These are phyloP conservation scores for Ilyonectria robusta DNA, from an alignment of 2,329 filamentous ascomycete species.

Conservation along the genomic window DNA sequence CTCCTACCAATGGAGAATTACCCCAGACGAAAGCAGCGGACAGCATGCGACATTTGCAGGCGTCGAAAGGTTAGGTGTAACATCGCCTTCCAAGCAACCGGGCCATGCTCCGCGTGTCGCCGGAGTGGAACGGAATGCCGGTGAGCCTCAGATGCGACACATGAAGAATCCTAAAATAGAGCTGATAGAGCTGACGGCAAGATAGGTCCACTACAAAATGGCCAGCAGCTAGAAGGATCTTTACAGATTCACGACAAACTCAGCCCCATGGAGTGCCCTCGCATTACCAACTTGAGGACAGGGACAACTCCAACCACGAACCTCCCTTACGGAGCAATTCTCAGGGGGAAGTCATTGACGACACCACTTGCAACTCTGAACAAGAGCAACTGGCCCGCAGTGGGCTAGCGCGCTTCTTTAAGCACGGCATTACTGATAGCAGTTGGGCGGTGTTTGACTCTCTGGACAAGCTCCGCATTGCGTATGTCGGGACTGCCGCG, in stretches of 20 bases:
- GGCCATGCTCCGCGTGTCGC: constrained; percentile 13
- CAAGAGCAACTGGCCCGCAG: constrained; percentile 42
- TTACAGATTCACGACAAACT: neutral
- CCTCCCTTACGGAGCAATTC: constrained; percentile 1
- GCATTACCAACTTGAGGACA: neutral
- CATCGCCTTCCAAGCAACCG: constrained; percentile 5
- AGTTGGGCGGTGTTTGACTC: constrained; percentile 45
- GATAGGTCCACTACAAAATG: constrained; percentile 17
- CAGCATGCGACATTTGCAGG: constrained; percentile 15
- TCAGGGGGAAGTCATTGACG: neutral
- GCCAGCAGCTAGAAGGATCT: neutral
- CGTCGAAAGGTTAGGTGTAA: constrained; percentile 13
- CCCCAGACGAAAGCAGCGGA: constrained; percentile 19
- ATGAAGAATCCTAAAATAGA: neutral
- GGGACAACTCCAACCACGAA: neutral
- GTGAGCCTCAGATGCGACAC: neutral
- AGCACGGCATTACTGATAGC: constrained; percentile 39
- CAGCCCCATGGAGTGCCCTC: neutral
- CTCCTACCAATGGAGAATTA: constrained; percentile 1
- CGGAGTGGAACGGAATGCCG: constrained; percentile 12
- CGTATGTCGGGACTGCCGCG: constrained; percentile 43
- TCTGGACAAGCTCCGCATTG: constrained; percentile 42
- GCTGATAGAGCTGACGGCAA: neutral
- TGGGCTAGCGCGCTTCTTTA: constrained; percentile 43
- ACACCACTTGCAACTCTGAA: constrained; percentile 17